Base-by-base conservation (phyloP, 2,329 filamentous ascomycete genomes). In the Torrubiellomyces zombiae region DNA sequence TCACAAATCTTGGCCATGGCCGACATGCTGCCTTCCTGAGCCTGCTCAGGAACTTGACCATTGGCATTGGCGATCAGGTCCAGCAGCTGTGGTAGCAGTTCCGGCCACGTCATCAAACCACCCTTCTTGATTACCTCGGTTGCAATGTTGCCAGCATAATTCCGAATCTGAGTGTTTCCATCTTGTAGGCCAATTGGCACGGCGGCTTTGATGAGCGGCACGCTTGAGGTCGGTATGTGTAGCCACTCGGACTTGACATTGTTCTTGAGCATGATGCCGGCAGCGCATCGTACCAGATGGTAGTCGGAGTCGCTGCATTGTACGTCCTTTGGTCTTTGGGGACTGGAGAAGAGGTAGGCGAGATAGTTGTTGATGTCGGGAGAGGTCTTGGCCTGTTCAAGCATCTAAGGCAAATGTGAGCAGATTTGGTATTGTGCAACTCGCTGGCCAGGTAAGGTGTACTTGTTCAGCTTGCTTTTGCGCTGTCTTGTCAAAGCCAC, bases 281-380 rank as follows among this genome's bases (percentile, higher is more conserved):
- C 85, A 8, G 86, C 79, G 32, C 80, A 79, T 35, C 89, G 76
- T 32, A 92, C 75, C 25, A 81, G 57, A 48, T 77, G 67, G 56
- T 82, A 75, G 45, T 79, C 60, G 35, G 63, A 44, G 37, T 59
- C 43, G 26, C 62, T 66, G 38, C 68, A 66, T 38, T 59, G 58
- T 44, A 79, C 57, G 34, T 60, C 71, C 28, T 59, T 52, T 23
- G 77, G 69, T 25, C 63, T 58, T 34, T 72, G 63, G 28, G 69
- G 49, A 39, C 68, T 82, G 31, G 79, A 81, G 52, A 92, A 81
- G 33, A 98, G 68, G 52, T 79, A 94, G 38, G 81, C 79, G 21
- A 98, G 73, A 52, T 98, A 98, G 56, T 95, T 95, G 60, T 91
- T 86, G 60, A 94, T 80, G 50, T 95, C 86, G 24, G 85, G 85